Evolutionary conservation across 2,329 filamentous ascomycete genomes (phyloP).

Genomic region (Aspergillus piperis): DNA sequence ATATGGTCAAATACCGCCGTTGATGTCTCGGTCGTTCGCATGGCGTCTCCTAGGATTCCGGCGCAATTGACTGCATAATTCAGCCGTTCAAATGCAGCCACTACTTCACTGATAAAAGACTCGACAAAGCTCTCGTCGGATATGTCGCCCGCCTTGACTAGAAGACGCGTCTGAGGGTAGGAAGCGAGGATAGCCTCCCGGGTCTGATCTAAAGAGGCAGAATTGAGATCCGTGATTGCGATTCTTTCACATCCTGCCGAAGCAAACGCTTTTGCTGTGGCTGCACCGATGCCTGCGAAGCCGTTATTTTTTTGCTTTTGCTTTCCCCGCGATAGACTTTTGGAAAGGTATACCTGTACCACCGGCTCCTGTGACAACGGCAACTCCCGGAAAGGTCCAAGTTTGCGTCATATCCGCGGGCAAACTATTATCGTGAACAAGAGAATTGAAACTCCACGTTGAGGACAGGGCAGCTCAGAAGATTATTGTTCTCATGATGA

Average conservation of each 20-base stretch:
- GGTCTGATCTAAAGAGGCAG: slow-evolving; percentile 39
- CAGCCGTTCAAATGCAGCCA: slow-evolving; percentile 47
- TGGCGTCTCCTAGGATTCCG: slow-evolving; percentile 44
- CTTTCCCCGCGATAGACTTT: too few species aligned
- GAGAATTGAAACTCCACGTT: background rate
- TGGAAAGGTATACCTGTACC: slow-evolving; percentile 42
- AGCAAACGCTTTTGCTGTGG: slow-evolving; percentile 55
- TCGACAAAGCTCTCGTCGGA: slow-evolving; percentile 50
- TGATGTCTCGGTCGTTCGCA: slow-evolving; percentile 46
- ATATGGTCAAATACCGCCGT: slow-evolving; percentile 55
- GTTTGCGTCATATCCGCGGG: slow-evolving; percentile 10
- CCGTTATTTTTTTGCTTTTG: background rate
- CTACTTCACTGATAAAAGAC: slow-evolving; percentile 32
- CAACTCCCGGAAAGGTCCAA: slow-evolving; percentile 47
- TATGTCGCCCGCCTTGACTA: slow-evolving; percentile 48
- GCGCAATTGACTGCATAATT: slow-evolving; percentile 62
- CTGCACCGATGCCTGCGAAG: slow-evolving; percentile 56
- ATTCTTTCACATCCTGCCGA: slow-evolving; percentile 53
- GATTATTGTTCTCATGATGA: too few species aligned
- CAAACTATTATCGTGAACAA: background rate
- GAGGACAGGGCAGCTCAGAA: too few species aligned
- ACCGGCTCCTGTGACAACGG: slow-evolving; percentile 51
- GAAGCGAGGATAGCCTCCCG: slow-evolving; percentile 28
- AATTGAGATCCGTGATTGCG: slow-evolving; percentile 57
- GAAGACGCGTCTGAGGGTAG: slow-evolving; percentile 39